Evolutionary conservation across 768 basidiomycete genomes (phyloP).

Genomic region (Pleurotus pulmonarius): DNA sequence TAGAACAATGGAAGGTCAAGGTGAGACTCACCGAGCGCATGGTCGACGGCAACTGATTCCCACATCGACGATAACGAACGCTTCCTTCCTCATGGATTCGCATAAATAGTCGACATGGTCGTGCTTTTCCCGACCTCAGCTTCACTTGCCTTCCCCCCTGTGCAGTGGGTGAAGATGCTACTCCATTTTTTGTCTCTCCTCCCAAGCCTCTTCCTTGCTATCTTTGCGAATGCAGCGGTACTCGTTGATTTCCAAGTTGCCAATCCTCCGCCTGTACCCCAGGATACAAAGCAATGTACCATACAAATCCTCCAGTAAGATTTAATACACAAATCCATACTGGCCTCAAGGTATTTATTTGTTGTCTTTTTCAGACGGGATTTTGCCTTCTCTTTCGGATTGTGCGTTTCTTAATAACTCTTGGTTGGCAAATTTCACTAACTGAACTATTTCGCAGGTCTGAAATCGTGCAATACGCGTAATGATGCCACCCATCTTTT

Average conservation of each 20-base stretch:
- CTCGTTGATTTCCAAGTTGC: constrained; percentile 67
- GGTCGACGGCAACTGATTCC: neutral
- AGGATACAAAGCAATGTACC: constrained; percentile 58
- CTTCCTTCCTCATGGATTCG: constrained; percentile 5
- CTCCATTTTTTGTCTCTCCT: neutral
- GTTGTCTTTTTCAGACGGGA: constrained; percentile 43
- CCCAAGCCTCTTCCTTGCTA: neutral
- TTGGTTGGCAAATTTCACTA: neutral
- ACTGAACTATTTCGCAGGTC: constrained; percentile 32
- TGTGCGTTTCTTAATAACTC: constrained; percentile 33
- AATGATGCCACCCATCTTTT: constrained; percentile 16
- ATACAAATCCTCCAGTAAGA: constrained; percentile 60
- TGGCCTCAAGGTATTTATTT: constrained; percentile 2
- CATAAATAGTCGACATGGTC: constrained; percentile 2
- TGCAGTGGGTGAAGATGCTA: neutral
- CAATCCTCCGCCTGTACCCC: constrained; percentile 69
- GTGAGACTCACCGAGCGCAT: neutral
- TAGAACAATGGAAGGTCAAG: neutral
- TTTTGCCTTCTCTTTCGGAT: constrained; percentile 69
- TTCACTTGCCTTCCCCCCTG: neutral
- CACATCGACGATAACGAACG: neutral
- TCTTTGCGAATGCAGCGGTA: constrained; percentile 33
- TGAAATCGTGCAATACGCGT: constrained; percentile 63
- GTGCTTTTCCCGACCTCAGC: neutral
- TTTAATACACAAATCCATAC: neutral